Evolutionary conservation across 495 filamentous ascomycete genomes (phyloP).

Genomic region (Neurospora sp.): DNA sequence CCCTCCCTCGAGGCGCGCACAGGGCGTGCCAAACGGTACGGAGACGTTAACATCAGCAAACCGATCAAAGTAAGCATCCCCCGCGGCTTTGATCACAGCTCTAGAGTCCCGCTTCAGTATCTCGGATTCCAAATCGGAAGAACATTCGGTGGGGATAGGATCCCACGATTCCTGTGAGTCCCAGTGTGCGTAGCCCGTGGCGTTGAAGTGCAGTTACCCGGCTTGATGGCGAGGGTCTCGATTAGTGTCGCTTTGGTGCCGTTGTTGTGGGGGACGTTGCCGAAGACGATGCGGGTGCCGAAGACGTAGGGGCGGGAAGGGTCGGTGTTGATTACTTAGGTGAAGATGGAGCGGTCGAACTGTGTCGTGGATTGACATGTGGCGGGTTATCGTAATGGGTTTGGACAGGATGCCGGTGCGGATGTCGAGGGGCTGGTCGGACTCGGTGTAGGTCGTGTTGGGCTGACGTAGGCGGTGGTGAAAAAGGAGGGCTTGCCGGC

Average conservation of each 20-base stretch:
- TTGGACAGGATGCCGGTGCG: conserved; percentile 30
- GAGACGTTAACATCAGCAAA: conserved; percentile 21
- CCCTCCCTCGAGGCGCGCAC: conserved; percentile 28
- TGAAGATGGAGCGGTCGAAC: conserved; percentile 36
- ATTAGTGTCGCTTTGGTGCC: conserved; percentile 23
- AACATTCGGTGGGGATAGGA: conserved; percentile 27
- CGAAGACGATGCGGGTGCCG: conserved; percentile 35
- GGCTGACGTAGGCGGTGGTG: background rate
- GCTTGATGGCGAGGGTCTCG: conserved; percentile 35
- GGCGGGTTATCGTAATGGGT: conserved; percentile 38
- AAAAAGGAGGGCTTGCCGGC: conserved; percentile 6
- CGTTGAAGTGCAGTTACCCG: conserved; percentile 41
- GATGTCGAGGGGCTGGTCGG: conserved; percentile 30
- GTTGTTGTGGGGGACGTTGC: background rate
- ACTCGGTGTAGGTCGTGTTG: conserved; percentile 22
- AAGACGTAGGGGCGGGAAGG: conserved; percentile 36
- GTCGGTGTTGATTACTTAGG: conserved; percentile 37
- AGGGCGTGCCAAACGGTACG: conserved; percentile 22
- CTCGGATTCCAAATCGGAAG: background rate
- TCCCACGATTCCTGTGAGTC: conserved; percentile 32
- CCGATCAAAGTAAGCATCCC: conserved; percentile 27
- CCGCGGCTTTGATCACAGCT: conserved; percentile 25
- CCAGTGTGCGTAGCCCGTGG: conserved; percentile 34
- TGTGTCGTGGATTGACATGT: conserved; percentile 38
- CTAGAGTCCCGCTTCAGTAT: conserved; percentile 16